Evolutionary conservation across 73 alveolate species (phyloP), one percentile per base, ranked within the genome.

Genomic region (Paramecium sonneborni): DNA sequence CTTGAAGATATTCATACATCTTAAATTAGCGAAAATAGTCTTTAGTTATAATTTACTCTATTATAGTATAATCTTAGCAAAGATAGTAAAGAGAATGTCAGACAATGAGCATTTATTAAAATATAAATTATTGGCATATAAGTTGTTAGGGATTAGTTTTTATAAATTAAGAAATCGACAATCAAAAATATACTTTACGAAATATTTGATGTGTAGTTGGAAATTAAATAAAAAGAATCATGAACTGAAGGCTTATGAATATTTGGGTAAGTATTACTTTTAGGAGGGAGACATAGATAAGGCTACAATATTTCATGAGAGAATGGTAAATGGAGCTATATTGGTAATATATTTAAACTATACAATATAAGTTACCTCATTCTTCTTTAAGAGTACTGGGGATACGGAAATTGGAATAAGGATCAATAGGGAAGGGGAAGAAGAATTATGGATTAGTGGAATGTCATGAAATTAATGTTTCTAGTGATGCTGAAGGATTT

Each of bases 171-270:
- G 10, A 11, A 21, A 32, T 5, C 20, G 37, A 35, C 14, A 74
- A 38, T 15, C 87, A 2, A 74, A 74, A 74, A 35, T 35, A 9
- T 74, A 74, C 46, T 30, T 74, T 21, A 74, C 57, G 2, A 74
- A 74, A 74, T 74, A 74, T 35, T 38, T 74, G 8, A 28, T 74
- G 57, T 74, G 87, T 10, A 86, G 93, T 67, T 86, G 93, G 93
- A 46, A 57, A 20, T 23, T 58, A 41, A 43, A 86, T 15, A 39
- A 62, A 8, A 76, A 62, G 30, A 41, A 86, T n/a, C 74, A 86
- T 35, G 93, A 86, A 2, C 35, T 86, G 23, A 86, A 86, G 32
- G 88, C 93, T 9, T 67, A 86, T 68, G 93, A 86, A 11, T 67
- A 58, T 32, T 37, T 86, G 6, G 93, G 93, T 26, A 86, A 62